A percentile compares a stretch with the other conserved stretches of the same genome.
phyloP scores from a whole-genome alignment of 2,329 filamentous ascomycete genomes.

The Ceratocystis albifundus region DNA sequence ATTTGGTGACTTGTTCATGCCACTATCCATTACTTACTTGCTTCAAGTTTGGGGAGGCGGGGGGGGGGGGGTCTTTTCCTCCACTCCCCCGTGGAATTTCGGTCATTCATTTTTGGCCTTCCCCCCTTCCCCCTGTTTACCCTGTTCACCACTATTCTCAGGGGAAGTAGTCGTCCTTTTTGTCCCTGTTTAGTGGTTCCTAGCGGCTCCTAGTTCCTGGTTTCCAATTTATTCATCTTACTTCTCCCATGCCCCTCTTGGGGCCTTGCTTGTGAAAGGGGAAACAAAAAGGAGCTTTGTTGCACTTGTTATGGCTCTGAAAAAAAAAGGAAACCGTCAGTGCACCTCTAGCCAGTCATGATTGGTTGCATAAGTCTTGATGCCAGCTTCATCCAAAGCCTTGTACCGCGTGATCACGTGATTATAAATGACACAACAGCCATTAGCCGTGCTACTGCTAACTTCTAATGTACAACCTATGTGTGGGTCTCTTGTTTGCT shows the following conservation, averaged over 20 bases:
- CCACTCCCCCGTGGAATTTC: neutral
- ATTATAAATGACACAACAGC: neutral
- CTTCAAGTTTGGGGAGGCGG: too few relatives aligned
- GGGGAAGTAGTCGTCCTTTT: constrained; percentile 5
- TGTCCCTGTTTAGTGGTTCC: constrained; percentile 33
- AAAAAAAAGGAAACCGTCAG: constrained; percentile 14
- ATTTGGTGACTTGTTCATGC: neutral
- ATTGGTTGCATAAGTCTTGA: neutral
- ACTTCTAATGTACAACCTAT: neutral
- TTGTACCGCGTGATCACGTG: constrained; percentile 2
- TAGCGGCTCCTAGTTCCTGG: constrained; percentile 35
- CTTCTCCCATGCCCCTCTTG: neutral
- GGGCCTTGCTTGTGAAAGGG: constrained; percentile 17
- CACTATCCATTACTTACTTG: neutral
- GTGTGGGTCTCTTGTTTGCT: constrained; percentile 13
- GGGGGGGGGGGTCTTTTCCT: neutral
- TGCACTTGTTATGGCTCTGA: constrained; percentile 8
- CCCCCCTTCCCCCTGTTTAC: neutral
- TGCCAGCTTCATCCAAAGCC: constrained; percentile 8
- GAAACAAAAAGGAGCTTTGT: constrained; percentile 16
- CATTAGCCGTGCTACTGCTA: neutral
- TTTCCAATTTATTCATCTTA: constrained; percentile 26
- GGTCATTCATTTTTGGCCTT: neutral
- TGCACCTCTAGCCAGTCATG: constrained; percentile 3
- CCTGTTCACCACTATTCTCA: neutral